Evolutionary conservation across 306 rosid species (phyloP).

Genomic region (Cucumis melo): DNA sequence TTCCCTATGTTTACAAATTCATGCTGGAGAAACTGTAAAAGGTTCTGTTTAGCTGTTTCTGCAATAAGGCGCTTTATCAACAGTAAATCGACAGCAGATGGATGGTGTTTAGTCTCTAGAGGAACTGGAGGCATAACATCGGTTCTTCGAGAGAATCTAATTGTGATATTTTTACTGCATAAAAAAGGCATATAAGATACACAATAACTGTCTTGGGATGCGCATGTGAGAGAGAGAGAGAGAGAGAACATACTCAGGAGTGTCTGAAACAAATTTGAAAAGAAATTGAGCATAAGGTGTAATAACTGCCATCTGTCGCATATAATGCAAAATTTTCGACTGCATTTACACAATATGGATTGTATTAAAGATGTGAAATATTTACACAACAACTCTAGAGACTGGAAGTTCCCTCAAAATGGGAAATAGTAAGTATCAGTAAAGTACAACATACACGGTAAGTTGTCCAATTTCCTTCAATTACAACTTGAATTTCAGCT

Average conservation of each 20-base stretch:
- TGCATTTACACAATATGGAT: slow-evolving; percentile 33
- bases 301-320: slow-evolving; percentile 87
- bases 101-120: slow-evolving; percentile 88
- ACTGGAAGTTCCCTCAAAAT: background rate
- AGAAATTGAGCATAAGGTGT: slow-evolving; percentile 65
- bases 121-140: slow-evolving; percentile 98
- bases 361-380: background rate
- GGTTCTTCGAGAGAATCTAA: slow-evolving; percentile 85
- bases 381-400: background rate
- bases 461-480: slow-evolving; percentile 97
- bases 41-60: slow-evolving; percentile 75
- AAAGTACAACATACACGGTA: slow-evolving; percentile 50
- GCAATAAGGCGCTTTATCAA: slow-evolving; percentile 77
- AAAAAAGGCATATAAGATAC: slow-evolving; percentile 7
- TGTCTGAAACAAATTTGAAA: slow-evolving; percentile 70
- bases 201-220: slow-evolving; percentile 9
- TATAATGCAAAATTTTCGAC: slow-evolving; percentile 90
- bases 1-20: slow-evolving; percentile 82
- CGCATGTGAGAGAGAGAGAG: slow-evolving; percentile 6
- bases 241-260: slow-evolving; percentile 52
- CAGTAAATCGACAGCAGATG: slow-evolving; percentile 82
- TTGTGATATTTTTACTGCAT: slow-evolving; percentile 71
- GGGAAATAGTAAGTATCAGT: background rate
- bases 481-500: slow-evolving; percentile 96
- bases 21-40: slow-evolving; percentile 88